phyloP scores from a whole-genome alignment of 1,284 basidiomycete genomes.

The Hemileia vastatrix region DNA sequence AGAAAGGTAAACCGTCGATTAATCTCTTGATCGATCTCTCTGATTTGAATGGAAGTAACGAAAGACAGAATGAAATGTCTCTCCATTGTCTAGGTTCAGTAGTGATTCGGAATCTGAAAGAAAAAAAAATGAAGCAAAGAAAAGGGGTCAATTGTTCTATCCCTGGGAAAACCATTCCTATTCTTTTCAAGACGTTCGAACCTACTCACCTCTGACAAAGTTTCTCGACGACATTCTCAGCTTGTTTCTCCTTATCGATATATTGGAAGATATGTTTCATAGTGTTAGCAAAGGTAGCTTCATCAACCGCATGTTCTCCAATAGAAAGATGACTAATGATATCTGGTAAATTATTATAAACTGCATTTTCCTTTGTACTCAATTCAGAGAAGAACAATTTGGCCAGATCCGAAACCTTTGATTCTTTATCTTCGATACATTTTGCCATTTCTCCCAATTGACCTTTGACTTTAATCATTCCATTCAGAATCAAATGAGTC shows the following conservation, averaged over 20 bases:
- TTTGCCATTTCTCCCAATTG: constrained; percentile 99
- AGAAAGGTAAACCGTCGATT: constrained; percentile 79
- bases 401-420: constrained; percentile 77
- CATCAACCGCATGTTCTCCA: constrained; percentile 81
- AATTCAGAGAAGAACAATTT: constrained; percentile 94
- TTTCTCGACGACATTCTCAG: constrained; percentile 86
- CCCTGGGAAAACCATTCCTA: too few species aligned
- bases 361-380: constrained; percentile 93
- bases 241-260: constrained; percentile 97
- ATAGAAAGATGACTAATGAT: constrained; percentile 88
- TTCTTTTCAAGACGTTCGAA: background rate
- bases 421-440: constrained; percentile 87
- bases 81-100: constrained; percentile 90
- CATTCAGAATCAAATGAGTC: constrained; percentile 91
- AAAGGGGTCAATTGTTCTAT: too few species aligned
- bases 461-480: constrained; percentile 99
- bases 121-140: too few species aligned
- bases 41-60: constrained; percentile 88
- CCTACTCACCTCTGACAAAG: constrained; percentile 89
- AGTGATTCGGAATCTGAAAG: constrained; percentile 72
- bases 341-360: constrained; percentile 96
- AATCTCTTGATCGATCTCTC: constrained; percentile 95
- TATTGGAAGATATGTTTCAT: constrained; percentile 94
- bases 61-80: constrained; percentile 90
- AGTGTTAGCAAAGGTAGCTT: constrained; percentile 80